These are phyloP conservation scores for Macrotyloma uniflorum DNA, from an alignment of 306 rosid species.

Conservation along the genomic window DNA sequence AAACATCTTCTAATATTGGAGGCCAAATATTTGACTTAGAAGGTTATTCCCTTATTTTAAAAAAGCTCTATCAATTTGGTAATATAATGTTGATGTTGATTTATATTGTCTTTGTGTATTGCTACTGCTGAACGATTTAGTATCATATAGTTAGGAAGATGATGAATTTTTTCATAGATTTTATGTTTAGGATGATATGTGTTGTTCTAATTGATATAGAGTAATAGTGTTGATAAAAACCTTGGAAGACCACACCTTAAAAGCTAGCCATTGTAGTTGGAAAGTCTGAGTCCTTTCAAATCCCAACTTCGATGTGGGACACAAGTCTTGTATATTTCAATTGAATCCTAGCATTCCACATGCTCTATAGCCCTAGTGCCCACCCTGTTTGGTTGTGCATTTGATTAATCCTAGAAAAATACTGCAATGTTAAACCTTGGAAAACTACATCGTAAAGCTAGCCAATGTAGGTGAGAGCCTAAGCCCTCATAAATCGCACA, in stretches of 20 bases:
- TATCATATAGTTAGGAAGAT: neutral
- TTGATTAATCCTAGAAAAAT: neutral
- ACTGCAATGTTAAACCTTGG: neutral
- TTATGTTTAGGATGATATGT: neutral
- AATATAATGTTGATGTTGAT: neutral
- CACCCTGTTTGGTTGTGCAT: neutral
- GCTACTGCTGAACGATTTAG: neutral
- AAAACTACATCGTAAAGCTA: neutral
- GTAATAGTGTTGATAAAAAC: neutral
- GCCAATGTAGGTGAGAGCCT: neutral
- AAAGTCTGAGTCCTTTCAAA: neutral
- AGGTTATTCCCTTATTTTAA: neutral
- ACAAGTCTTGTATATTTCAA: neutral
- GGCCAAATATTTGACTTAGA: conserved; percentile 30
- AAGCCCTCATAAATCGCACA: neutral
- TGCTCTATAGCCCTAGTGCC: neutral
- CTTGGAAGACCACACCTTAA: neutral
- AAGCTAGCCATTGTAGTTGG: neutral
- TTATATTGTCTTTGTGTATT: neutral
- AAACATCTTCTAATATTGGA: conserved; percentile 31
- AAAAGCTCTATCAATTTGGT: conserved; percentile 1
- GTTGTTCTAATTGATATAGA: neutral
- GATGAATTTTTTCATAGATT: neutral
- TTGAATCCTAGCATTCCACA: neutral
- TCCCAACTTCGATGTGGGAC: neutral